Conservation (phyloP, 305 asterid genomes). For the Fraxinus albicans region DNA sequence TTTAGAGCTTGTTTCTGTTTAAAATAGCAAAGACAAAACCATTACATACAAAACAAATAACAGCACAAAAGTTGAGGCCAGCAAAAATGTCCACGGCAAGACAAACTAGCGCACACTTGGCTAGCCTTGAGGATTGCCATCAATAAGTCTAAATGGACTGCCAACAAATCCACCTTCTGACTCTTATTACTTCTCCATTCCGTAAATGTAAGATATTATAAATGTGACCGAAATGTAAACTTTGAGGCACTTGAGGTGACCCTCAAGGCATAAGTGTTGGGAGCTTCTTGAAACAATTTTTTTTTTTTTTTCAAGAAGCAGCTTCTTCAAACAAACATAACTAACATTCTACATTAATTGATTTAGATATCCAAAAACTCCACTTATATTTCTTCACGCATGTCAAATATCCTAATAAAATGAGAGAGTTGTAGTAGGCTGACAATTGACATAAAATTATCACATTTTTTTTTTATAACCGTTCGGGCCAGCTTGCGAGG, state of each 20-base stretch:
- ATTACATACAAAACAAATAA: no score
- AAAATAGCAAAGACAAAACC: no score
- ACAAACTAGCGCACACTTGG: background rate
- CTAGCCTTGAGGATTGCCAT: background rate
- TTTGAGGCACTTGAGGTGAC: background rate
- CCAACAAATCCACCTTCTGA: background rate
- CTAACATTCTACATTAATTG: background rate
- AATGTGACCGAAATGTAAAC: background rate
- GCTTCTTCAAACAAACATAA: background rate
- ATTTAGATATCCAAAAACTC: background rate
- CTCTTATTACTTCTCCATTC: background rate
- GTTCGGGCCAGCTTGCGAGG: no score
- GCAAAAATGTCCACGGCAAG: background rate
- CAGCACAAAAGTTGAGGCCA: no score
- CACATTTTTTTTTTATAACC: no score
- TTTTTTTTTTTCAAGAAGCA: background rate
- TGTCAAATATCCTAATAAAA: background rate
- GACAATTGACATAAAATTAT: background rate
- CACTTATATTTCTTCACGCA: background rate
- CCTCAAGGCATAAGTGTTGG: background rate
- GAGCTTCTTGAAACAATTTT: background rate
- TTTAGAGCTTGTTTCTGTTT: no score
- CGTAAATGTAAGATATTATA: background rate
- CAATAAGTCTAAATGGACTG: background rate
- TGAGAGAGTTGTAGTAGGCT: background rate